Conservation (phyloP, 2,329 filamentous ascomycete species). For the Coleophoma eucalyptorum region DNA sequence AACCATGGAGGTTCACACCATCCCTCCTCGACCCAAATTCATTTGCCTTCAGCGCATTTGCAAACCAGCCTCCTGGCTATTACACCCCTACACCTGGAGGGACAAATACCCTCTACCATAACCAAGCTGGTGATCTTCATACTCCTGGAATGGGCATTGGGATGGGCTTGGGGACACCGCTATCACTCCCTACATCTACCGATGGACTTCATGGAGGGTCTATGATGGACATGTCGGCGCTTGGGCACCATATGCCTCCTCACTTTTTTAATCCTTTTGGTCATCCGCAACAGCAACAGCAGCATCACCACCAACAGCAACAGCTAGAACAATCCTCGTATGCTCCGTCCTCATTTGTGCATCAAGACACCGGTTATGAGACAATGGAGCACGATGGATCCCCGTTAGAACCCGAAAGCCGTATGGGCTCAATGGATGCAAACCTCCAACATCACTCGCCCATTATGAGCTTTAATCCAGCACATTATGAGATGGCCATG, state of each 20-base stretch:
- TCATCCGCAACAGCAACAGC: slow-evolving; percentile 41
- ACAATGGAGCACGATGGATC: slow-evolving; percentile 73
- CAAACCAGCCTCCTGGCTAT: slow-evolving; percentile 76
- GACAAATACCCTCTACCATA: slow-evolving; percentile 76
- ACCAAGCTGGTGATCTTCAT: slow-evolving; percentile 81
- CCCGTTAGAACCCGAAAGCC: slow-evolving; percentile 56
- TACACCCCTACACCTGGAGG: slow-evolving; percentile 86
- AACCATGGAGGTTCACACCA: slow-evolving; percentile 84
- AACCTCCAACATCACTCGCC: slow-evolving; percentile 59
- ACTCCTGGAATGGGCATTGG: slow-evolving; percentile 72
- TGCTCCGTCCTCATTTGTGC: slow-evolving; percentile 75
- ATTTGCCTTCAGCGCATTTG: slow-evolving; percentile 74
- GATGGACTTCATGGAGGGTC: slow-evolving; percentile 57
- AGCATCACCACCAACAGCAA: slow-evolving; percentile 40
- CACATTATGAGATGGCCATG: slow-evolving; percentile 42
- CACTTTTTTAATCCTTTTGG: slow-evolving; percentile 71
- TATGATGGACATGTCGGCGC: slow-evolving; percentile 64
- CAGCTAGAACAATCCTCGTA: slow-evolving; percentile 49
- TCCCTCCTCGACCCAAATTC: slow-evolving; percentile 84
- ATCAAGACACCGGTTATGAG: slow-evolving; percentile 77
- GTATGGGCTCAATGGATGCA: slow-evolving; percentile 53
- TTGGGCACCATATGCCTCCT: slow-evolving; percentile 49
- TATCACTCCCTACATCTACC: slow-evolving; percentile 72
- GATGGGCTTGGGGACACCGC: slow-evolving; percentile 52
- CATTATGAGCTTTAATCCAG: slow-evolving; percentile 53